These are phyloP conservation scores for Triadica sebifera DNA, from an alignment of 345 rosid species.

Conservation along the genomic window DNA sequence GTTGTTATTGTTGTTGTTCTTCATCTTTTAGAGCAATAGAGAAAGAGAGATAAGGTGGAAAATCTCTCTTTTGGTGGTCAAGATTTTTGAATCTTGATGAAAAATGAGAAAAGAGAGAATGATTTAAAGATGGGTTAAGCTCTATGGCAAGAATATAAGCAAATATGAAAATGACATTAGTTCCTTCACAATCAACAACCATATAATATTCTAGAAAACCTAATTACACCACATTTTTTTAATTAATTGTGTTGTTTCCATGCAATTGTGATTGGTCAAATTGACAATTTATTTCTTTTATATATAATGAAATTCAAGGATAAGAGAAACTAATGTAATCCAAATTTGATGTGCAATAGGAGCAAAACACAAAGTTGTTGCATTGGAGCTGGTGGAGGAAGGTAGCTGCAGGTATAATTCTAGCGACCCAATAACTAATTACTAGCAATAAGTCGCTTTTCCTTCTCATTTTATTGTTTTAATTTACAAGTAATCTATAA, in stretches of 20 bases:
- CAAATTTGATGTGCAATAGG: conserved; percentile 13
- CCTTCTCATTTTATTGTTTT: conserved; percentile 38
- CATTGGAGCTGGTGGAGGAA: conserved; percentile 39
- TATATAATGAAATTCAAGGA: background rate
- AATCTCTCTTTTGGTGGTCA: conserved; percentile 17
- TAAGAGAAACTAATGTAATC: background rate
- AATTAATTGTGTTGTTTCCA: conserved; percentile 8
- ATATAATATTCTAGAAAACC: conserved; percentile 1
- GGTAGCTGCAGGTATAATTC: conserved; percentile 23
- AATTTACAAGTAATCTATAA: conserved; percentile 36
- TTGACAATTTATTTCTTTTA: background rate
- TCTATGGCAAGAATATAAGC: conserved; percentile 13
- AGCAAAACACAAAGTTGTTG: conserved; percentile 27
- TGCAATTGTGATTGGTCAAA: conserved; percentile 20
- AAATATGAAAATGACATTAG: conserved; percentile 38
- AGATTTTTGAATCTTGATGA: conserved; percentile 29
- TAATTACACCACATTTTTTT: conserved; percentile 2
- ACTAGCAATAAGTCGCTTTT: conserved; percentile 77
- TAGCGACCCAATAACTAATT: conserved; percentile 69
- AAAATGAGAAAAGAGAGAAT: conserved; percentile 31
- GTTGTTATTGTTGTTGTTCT: conserved; percentile 57
- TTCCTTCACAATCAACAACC: conserved; percentile 29
- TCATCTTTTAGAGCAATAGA: conserved; percentile 38
- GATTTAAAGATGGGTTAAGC: conserved; percentile 31
- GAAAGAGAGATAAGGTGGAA: background rate